Percentiles rank a stretch among this genome's conserved stretches.
Evolutionary conservation across 108 stramenopile genomes (phyloP).

Genomic region (Nannochloropsis granulata): DNA sequence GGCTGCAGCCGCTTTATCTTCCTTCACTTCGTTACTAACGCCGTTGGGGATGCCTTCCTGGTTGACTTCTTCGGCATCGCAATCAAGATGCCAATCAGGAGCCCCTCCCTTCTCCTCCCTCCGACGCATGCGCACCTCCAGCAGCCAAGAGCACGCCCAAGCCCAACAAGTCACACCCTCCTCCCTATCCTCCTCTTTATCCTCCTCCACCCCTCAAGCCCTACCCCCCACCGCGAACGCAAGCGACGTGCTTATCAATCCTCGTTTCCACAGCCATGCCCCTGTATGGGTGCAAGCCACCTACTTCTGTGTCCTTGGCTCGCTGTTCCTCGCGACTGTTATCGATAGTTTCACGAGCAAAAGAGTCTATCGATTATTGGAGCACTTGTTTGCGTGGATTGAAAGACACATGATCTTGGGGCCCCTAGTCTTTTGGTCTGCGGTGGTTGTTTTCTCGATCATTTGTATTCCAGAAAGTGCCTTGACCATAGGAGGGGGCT

Average conservation of each 20-base stretch:
- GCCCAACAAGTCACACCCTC: background rate
- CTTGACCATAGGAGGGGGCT: background rate
- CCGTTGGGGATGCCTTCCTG: too few species aligned
- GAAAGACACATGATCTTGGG: background rate
- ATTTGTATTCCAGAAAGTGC: background rate
- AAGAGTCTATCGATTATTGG: background rate
- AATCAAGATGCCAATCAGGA: too few species aligned
- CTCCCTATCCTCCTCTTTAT: background rate
- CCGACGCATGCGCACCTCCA: background rate
- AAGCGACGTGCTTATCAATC: background rate
- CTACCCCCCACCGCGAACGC: background rate
- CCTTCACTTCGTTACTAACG: too few species aligned
- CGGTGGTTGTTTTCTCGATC: background rate
- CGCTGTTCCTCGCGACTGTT: background rate
- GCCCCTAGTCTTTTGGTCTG: background rate
- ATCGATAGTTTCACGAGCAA: background rate
- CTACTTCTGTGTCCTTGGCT: background rate
- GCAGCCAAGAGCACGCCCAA: background rate
- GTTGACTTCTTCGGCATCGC: too few species aligned
- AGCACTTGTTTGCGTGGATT: background rate
- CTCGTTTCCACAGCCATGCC: background rate
- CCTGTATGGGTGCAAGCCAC: background rate
- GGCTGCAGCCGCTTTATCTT: too few species aligned
- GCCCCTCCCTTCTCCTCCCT: background rate
- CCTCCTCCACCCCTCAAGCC: background rate